Evolutionary conservation across 768 basidiomycete genomes (phyloP).

Genomic region (Macrolepiota dolichaula): DNA sequence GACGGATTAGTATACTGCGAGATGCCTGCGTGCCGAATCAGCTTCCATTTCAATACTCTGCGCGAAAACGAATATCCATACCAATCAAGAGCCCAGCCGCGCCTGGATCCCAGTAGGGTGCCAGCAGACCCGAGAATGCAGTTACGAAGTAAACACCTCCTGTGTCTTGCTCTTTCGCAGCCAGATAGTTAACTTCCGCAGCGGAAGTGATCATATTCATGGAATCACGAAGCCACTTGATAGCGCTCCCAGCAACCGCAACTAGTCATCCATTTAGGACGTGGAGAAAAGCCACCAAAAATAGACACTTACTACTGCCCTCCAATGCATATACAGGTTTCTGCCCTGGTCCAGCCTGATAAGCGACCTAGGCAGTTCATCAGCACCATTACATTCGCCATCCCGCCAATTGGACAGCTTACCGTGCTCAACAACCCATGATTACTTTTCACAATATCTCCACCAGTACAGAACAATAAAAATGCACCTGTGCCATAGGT

Average conservation of each 20-base stretch:
- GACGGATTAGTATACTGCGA: slow-evolving; percentile 87
- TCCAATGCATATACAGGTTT: slow-evolving; percentile 92
- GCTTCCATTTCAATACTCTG: not conserved
- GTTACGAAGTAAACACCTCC: slow-evolving; percentile 97
- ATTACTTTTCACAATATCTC: slow-evolving; percentile 76
- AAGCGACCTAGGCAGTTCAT: slow-evolving; percentile 62
- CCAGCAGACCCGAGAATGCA: slow-evolving; percentile 92
- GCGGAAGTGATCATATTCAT: slow-evolving; percentile 81
- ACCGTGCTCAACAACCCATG: slow-evolving; percentile 92
- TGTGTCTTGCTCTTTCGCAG: slow-evolving; percentile 68
- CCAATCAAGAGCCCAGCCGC: slow-evolving; percentile 88
- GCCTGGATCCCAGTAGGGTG: slow-evolving; percentile 96
- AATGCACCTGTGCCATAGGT: slow-evolving; percentile 98
- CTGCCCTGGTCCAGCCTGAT: slow-evolving; percentile 74
- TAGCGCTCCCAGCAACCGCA: slow-evolving; percentile 91
- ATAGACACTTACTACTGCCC: slow-evolving; percentile 70
- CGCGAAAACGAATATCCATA: slow-evolving; percentile 20
- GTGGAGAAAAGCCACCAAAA: slow-evolving; percentile 1
- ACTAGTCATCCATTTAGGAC: slow-evolving; percentile 37
- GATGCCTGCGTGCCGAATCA: slow-evolving; percentile 41
- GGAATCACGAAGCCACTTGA: slow-evolving; percentile 96
- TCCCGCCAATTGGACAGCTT: slow-evolving; percentile 16
- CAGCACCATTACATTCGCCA: slow-evolving; percentile 1
- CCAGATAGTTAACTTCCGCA: slow-evolving; percentile 81
- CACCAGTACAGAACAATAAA: slow-evolving; percentile 91